These are phyloP conservation scores for Glycine latifolia DNA, from an alignment of 306 rosid genomes.

Conservation along the genomic window DNA sequence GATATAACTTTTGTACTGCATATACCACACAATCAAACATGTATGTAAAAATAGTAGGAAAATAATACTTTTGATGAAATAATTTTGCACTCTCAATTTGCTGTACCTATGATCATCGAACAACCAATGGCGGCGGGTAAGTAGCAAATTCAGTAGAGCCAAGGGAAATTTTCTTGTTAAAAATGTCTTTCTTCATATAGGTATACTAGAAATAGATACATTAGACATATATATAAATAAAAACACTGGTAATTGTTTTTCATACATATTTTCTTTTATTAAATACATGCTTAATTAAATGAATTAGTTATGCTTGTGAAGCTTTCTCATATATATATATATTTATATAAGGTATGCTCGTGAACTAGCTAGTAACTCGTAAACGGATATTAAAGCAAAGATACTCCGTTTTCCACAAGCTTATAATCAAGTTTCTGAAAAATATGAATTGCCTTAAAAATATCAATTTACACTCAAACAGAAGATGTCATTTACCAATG, in stretches of 20 bases:
- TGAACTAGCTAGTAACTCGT: no score
- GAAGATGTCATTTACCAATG: no score
- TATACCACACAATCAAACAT: not conserved
- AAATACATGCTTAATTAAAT: no score
- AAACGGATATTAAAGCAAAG: no score
- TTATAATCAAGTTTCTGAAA: no score
- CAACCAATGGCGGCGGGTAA: not conserved
- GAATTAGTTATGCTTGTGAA: not conserved
- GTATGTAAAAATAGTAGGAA: not conserved
- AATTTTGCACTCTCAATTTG: not conserved
- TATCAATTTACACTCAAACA: no score
- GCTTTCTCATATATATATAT: no score
- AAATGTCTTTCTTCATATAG: not conserved
- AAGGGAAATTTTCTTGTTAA: not conserved
- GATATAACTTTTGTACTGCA: slow-evolving; percentile 1
- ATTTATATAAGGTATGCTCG: no score
- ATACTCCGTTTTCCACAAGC: no score
- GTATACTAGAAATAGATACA: not conserved
- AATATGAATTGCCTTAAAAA: no score
- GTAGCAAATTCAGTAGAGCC: not conserved
- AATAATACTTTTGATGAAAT: not conserved
- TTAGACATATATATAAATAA: not conserved
- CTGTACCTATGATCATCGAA: not conserved
- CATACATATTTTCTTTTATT: not conserved
- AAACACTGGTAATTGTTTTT: no score